phyloP scores from a whole-genome alignment of 352 stramenopile species.

The Globisporangium cylindrosporum region DNA sequence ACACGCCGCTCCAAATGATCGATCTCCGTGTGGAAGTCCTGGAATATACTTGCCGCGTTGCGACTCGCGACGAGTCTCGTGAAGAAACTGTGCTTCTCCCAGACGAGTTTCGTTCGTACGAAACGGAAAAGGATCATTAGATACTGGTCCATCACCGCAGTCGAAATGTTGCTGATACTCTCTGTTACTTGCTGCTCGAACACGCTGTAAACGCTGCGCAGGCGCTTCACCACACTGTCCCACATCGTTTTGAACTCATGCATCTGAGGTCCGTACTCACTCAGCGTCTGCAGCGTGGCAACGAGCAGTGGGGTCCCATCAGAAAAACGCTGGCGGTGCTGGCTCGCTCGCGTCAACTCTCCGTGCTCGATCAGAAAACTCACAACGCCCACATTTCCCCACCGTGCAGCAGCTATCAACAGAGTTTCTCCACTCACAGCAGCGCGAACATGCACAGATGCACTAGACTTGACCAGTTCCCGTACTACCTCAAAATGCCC shows the following conservation, averaged over 20 bases:
- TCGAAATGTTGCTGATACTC: neutral
- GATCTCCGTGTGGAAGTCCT: slow-evolving; percentile 7
- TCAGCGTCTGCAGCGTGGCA: slow-evolving; percentile 4
- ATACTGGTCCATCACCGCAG: neutral
- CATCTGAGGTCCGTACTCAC: neutral
- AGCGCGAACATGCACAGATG: slow-evolving; percentile 3
- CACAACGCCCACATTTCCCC: slow-evolving; percentile 19
- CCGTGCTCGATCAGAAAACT: slow-evolving; percentile 18
- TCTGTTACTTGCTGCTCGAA: neutral
- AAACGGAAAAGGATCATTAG: slow-evolving; percentile 3
- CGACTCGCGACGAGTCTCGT: slow-evolving; percentile 4
- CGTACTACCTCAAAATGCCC: slow-evolving; percentile 1
- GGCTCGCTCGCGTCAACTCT: neutral
- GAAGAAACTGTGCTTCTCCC: slow-evolving; percentile 2
- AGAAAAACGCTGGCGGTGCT: neutral
- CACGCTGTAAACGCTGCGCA: neutral
- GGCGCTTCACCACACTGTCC: neutral
- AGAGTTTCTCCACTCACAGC: slow-evolving; percentile 4
- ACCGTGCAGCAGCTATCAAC: slow-evolving; percentile 18
- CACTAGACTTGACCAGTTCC: neutral
- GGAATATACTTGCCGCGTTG: neutral
- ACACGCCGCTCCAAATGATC: slow-evolving; percentile 6
- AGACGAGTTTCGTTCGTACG: neutral
- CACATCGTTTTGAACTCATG: neutral
- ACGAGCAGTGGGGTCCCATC: neutral